These are phyloP conservation scores for Yamadazyma epiphylla DNA, from an alignment of 1,139 yeast genomes.

Conservation along the genomic window DNA sequence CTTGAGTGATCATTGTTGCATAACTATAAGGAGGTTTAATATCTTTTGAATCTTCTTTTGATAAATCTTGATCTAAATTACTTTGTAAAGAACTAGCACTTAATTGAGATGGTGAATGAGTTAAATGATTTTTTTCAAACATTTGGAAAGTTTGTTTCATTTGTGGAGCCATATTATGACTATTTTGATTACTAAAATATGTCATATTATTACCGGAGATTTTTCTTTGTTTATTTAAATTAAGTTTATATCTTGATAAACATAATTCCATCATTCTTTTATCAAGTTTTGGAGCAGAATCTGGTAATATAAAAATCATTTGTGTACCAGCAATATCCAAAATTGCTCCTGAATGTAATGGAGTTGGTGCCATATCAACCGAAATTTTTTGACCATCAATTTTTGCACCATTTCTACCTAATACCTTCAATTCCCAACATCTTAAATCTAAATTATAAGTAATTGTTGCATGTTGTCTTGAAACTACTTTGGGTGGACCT, in stretches of 20 bases:
- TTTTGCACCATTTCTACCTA: slow-evolving; percentile 91
- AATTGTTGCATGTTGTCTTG: slow-evolving; percentile 84
- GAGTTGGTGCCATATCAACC: slow-evolving; percentile 48
- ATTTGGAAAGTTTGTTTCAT: slow-evolving; percentile 48
- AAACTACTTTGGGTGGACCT: slow-evolving; percentile 95
- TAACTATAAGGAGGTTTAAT: slow-evolving; percentile 95
- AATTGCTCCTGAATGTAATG: slow-evolving; percentile 78
- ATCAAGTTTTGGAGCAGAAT: slow-evolving; percentile 69
- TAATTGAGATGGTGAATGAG: slow-evolving; percentile 38
- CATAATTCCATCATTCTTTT: slow-evolving; percentile 43
- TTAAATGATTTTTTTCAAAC: slow-evolving; percentile 41
- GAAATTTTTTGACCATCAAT: slow-evolving; percentile 67
- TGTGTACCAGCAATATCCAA: slow-evolving; percentile 96
- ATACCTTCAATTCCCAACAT: slow-evolving; percentile 79
- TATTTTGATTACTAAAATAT: slow-evolving; percentile 17
- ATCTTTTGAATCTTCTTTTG: slow-evolving; percentile 87
- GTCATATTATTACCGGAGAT: slow-evolving; percentile 3
- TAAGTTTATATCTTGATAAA: slow-evolving; percentile 29
- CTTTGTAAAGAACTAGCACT: slow-evolving; percentile 43
- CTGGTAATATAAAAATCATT: slow-evolving; percentile 98
- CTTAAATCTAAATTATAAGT: slow-evolving; percentile 70
- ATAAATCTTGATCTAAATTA: slow-evolving; percentile 63
- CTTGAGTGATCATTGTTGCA: slow-evolving; percentile 98
- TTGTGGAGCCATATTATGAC: slow-evolving; percentile 13
- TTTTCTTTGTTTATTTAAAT: slow-evolving; percentile 17